Evolutionary conservation across 306 rosid species (phyloP), one percentile per base, ranked within the genome.

Genomic region (Gleditsia sinensis): DNA sequence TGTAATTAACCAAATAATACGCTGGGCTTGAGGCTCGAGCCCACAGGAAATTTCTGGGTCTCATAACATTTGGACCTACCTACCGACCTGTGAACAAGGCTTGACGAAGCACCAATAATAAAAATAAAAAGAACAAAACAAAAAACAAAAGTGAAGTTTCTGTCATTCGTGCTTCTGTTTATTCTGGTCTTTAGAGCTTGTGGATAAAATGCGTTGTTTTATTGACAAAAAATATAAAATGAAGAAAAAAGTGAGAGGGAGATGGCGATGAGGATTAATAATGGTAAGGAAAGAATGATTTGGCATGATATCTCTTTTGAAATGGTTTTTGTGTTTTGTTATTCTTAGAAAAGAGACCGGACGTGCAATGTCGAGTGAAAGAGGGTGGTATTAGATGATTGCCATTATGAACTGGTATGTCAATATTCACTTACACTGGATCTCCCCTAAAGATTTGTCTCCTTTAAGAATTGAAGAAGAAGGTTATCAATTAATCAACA

Each of bases 1-100:
- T 12, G 19, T 3, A 13, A 62, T 32, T 0, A 37, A 20, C 30
- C 30, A 27, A 60, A 37, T 11, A n/a, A n/a, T n/a, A n/a, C n/a
- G n/a, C n/a, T n/a, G n/a, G n/a, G n/a, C n/a, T n/a, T n/a, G n/a
- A n/a, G n/a, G n/a, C n/a, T n/a, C n/a, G n/a, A n/a, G n/a, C n/a
- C n/a, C n/a, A n/a, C n/a, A n/a, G n/a, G n/a, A n/a, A n/a, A n/a
- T 56, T 54, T 54, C 9, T 66, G 71, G 71, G 67, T 28, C 46
- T 34, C 5, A 5, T 16, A 4, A 3, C 5, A 37, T 45, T 45
- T 19, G 51, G 51, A 4, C 17, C 3, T 12, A n/a, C n/a, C n/a
- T n/a, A n/a, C n/a, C n/a, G n/a, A n/a, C 49, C 17, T 34, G 6
- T 34, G 39, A 6, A 34, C 39, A 34, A 34, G 4, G 39, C n/a